Base-by-base conservation (phyloP, 2,329 filamentous ascomycete species). In the Clonostachys solani region DNA sequence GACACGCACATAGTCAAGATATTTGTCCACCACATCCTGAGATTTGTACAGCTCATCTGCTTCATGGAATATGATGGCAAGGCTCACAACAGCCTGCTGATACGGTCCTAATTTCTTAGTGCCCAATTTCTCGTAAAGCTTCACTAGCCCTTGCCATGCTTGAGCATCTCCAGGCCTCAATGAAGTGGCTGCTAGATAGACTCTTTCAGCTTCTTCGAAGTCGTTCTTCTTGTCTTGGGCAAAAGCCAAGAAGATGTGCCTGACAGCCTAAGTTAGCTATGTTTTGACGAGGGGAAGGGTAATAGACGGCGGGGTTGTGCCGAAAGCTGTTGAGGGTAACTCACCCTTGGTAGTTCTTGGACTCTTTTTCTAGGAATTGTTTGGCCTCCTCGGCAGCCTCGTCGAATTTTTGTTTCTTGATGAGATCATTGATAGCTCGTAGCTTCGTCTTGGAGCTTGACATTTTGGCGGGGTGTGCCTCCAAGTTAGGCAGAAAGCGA, bases 121-220 rank as follows among this genome's bases (percentile, higher is more conserved):
- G 15, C 81, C 84, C 60, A 91, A 87, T 56, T 83, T 86, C 67
- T 96, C 89, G 62, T 90, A 96, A 33, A 97, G 68, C 59, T 85
- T 88, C 64, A 94, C 80, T 42, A 99, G 73, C 2, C 94, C 94
- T 62, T 96, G 88, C 90, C 89, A 97, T 54, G 88, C 88, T 58
- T 92, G 87, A n/a, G 82, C 73, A 55, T 96, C 91, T 16, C 81
- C 74, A 1, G 84, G 81, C 53, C 89, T 92, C 51, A 89, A 72
- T 17, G 75, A 73, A 6, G 87, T 81, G 2, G 92, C 94, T 33
- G 79, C 74, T 38, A 78, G 74, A 65, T 97, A 97, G 2, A 84
- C 81, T 34, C 77, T 79, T 56, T 94, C 91, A 0, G 94, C 84
- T 38, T 89, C 86, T 7, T 87, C 82, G 8, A 78, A 68, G 50